Evolutionary conservation across 768 basidiomycete genomes (phyloP).

Genomic region (Kwoniella heveanensis): DNA sequence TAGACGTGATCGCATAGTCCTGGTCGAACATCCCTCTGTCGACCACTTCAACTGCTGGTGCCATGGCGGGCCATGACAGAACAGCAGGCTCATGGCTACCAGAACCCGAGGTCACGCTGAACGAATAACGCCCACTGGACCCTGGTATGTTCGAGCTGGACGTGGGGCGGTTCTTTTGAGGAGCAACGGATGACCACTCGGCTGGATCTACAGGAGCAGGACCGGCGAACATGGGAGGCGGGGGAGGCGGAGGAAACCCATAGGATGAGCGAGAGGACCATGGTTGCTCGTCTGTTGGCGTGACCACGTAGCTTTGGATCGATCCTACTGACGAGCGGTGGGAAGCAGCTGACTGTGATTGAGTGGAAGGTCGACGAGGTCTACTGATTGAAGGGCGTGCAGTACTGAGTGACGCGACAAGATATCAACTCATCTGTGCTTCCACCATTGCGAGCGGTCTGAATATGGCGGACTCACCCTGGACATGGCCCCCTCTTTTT

Average conservation of each 20-base stretch:
- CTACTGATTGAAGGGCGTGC: conserved; percentile 24
- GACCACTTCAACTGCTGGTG: conserved; percentile 3
- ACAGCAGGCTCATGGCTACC: conserved; percentile 7
- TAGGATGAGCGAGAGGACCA: conserved; percentile 21
- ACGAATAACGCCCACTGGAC: background rate
- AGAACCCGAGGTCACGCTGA: background rate
- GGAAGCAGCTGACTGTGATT: conserved; percentile 14
- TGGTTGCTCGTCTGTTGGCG: conserved; percentile 30
- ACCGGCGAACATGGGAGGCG: conserved; percentile 1
- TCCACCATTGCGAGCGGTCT: too few species aligned
- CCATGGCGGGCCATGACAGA: conserved; percentile 23
- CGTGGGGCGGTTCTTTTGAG: conserved; percentile 3
- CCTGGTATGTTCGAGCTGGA: background rate
- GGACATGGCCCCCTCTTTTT: conserved; percentile 55
- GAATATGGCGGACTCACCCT: conserved; percentile 44
- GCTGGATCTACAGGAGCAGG: conserved; percentile 11
- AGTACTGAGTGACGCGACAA: conserved; percentile 2
- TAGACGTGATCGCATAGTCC: conserved; percentile 17
- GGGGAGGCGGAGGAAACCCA: conserved; percentile 22
- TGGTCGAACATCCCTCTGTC: conserved; percentile 18
- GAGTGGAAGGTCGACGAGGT: conserved; percentile 25
- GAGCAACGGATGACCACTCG: conserved; percentile 26
- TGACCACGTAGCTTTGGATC: conserved; percentile 20
- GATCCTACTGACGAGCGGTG: conserved; percentile 22
- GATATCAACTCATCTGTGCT: background rate